Base-by-base conservation (phyloP, 805 yeast species). In the Zygosaccharomyces pseudorouxii region DNA sequence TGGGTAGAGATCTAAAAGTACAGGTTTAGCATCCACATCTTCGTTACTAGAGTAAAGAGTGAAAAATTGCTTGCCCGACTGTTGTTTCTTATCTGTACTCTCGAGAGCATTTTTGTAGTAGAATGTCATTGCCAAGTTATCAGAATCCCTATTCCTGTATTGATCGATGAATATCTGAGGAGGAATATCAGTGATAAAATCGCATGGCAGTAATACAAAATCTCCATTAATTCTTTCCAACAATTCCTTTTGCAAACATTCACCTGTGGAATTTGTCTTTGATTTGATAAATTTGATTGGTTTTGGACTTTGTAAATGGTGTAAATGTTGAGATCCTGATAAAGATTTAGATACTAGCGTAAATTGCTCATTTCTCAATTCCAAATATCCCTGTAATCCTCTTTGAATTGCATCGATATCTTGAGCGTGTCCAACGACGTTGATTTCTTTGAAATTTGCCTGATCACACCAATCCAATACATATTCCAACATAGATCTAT, bases 391-490 rank as follows among this genome's bases (percentile, higher is more conserved):
- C 7, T 72, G 75, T 11, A 88, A 68, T 12, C 78, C 80, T 11
- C 65, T 65, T 20, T 68, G 64, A 16, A 88, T 75, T 18, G 68
- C 75, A 2, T 71, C 75, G 33, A 68, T 63, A 28, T 79, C 75
- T 2, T 71, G 76, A 9, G 68, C 62, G 46, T 77, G 80, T 8
- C 79, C 72, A 6, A 86, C 83, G 16, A 90, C 74, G 18, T 86
- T 80, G 41, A 86, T 77, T 40, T 78, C 78, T 40, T 78, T 78
- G 67, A 90, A 90, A 50, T 82, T 82, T 2, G 95, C 97, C 62
- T 77, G 75, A 60, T 82, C 89, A 72, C 98, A 90, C 98, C 98
- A 93, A 57, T 86, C 90, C 30, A 93, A 73, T 2, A 86, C 95
- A 62, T 88, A 86, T 59, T 83, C 84, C 38, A 93, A 71, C 89